These are phyloP conservation scores for Draba incana DNA, from an alignment of 345 rosid genomes.

Conservation along the genomic window DNA sequence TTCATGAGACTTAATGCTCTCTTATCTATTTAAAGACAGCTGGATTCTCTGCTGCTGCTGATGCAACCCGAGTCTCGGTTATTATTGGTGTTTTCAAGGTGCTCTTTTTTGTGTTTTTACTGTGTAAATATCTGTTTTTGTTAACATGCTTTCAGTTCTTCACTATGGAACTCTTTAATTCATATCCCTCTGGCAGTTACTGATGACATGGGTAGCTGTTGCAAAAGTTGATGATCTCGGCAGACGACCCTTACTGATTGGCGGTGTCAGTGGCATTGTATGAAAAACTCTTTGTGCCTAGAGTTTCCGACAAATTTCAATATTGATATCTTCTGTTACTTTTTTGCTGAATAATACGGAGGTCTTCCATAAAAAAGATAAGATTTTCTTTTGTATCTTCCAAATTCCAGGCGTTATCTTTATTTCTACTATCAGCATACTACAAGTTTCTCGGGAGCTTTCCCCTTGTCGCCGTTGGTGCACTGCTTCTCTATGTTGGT, in stretches of 20 bases:
- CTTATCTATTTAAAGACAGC: constrained; percentile 59
- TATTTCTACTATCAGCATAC: constrained; percentile 83
- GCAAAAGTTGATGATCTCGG: constrained; percentile 89
- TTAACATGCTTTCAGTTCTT: background rate
- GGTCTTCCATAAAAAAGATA: background rate
- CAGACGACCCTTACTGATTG: constrained; percentile 87
- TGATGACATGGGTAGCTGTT: constrained; percentile 91
- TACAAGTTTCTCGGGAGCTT: constrained; percentile 69
- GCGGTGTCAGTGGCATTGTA: constrained; percentile 94
- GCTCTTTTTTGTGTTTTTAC: constrained; percentile 11
- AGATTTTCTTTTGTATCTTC: constrained; percentile 22
- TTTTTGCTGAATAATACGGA: background rate
- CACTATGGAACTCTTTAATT: constrained; percentile 18
- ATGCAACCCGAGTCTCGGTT: constrained; percentile 93
- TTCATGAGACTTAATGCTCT: constrained; percentile 24
- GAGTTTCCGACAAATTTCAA: background rate
- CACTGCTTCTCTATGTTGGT: constrained; percentile 89
- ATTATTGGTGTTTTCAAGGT: constrained; percentile 91
- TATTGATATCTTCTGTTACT: background rate
- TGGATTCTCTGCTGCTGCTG: constrained; percentile 97
- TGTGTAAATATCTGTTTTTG: background rate
- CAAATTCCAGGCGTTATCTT: constrained; percentile 67
- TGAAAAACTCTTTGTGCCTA: constrained; percentile 29
- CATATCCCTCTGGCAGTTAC: constrained; percentile 49
- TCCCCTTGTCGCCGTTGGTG: constrained; percentile 79